Conservation (phyloP, 495 filamentous ascomycete genomes). For the Talaromyces adpressus region DNA sequence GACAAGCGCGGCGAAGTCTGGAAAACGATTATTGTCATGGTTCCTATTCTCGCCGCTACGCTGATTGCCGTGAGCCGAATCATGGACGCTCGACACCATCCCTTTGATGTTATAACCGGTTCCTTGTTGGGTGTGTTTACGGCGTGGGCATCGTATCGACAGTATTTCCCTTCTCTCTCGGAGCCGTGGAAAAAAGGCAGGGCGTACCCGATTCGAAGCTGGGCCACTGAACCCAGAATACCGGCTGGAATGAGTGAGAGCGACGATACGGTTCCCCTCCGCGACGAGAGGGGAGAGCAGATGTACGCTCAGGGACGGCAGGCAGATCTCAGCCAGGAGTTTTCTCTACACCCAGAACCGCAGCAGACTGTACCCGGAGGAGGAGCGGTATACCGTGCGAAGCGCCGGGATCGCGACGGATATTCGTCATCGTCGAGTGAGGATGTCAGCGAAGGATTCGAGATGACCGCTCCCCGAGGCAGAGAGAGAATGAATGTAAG, state of each 20-base stretch:
- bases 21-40: conserved; percentile 60
- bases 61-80: conserved; percentile 50
- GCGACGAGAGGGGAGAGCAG: conserved; percentile 27
- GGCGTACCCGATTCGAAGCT: conserved; percentile 54
- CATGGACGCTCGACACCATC: conserved; percentile 82
- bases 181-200: conserved; percentile 54
- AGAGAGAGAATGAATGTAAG: conserved; percentile 6
- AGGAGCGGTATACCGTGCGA: conserved; percentile 18
- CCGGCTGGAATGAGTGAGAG: conserved; percentile 12
- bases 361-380: background rate
- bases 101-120: conserved; percentile 81
- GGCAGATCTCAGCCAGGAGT: background rate
- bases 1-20: conserved; percentile 70
- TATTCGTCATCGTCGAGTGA: conserved; percentile 39
- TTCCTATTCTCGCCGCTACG: conserved; percentile 48
- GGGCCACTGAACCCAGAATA: conserved; percentile 38
- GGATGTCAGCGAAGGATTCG: conserved; percentile 31
- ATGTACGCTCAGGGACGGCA: conserved; percentile 8
- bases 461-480: conserved; percentile 31
- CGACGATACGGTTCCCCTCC: conserved; percentile 26
- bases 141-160: conserved; percentile 43
- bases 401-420: conserved; percentile 26
- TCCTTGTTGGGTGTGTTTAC: conserved; percentile 53
- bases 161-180: conserved; percentile 50
- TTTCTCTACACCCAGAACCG: background rate